Evolutionary conservation across 352 stramenopile species (phyloP).

Genomic region (Globisporangium solare): DNA sequence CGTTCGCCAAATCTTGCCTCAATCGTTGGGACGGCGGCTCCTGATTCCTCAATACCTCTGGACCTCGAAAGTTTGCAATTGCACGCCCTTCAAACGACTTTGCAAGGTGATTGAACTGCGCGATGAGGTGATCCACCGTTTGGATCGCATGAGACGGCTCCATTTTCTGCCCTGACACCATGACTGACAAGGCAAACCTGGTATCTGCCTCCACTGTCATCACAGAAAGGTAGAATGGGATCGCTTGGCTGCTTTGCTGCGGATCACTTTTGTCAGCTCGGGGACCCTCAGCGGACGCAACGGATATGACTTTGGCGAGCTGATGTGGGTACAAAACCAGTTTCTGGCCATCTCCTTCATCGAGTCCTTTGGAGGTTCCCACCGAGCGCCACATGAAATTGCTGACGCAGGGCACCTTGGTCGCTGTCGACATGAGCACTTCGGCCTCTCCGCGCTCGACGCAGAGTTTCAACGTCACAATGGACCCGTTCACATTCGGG

Average conservation of each 20-base stretch:
- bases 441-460: conserved; percentile 41
- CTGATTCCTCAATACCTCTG: neutral
- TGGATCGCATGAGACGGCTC: conserved; percentile 49
- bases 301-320: conserved; percentile 20
- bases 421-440: conserved; percentile 68
- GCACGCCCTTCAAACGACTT: conserved; percentile 26
- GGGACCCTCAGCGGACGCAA: neutral
- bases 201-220: conserved; percentile 33
- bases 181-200: conserved; percentile 44
- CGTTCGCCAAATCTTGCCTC: neutral
- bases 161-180: conserved; percentile 62
- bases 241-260: neutral
- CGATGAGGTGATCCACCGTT: conserved; percentile 64
- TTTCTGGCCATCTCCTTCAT: conserved; percentile 28
- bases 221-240: conserved; percentile 59
- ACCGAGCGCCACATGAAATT: conserved; percentile 70
- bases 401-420: conserved; percentile 47
- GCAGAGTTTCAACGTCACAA: conserved; percentile 61
- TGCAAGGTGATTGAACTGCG: conserved; percentile 57
- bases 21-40: neutral
- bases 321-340: conserved; percentile 61
- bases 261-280: conserved; percentile 2
- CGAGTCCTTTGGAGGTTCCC: conserved; percentile 11
- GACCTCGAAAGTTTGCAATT: neutral
- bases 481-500: conserved; percentile 27